A percentile compares a stretch with the other conserved stretches of the same genome.
Evolutionary conservation across 177 flowering plant species (phyloP).

Genomic region (Vitis hybrid): DNA sequence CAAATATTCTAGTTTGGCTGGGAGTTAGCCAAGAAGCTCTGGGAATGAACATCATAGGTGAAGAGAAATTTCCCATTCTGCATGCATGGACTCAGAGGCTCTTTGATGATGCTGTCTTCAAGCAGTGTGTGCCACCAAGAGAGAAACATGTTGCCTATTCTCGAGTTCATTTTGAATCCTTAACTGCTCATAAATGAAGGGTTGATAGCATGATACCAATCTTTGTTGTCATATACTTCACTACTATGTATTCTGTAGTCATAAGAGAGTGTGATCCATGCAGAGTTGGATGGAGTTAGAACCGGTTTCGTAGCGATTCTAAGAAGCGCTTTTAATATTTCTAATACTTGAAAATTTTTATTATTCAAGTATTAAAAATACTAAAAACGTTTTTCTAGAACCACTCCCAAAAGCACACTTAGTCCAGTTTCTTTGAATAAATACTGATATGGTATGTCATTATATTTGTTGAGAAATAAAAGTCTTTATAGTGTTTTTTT

Average conservation of each 20-base stretch:
- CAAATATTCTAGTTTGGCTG: slow-evolving; percentile 16
- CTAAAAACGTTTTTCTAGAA: no score
- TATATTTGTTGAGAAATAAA: no score
- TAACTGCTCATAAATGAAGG: neutral
- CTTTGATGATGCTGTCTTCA: no score
- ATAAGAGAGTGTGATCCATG: neutral
- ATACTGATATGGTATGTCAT: no score
- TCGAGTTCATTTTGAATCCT: neutral
- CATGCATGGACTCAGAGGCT: neutral
- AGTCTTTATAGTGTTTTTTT: no score
- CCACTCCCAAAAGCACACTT: no score
- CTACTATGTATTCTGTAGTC: no score
- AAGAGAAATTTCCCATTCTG: slow-evolving; percentile 1
- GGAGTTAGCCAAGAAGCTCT: slow-evolving; percentile 13
- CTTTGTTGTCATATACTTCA: neutral
- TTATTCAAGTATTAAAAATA: no score
- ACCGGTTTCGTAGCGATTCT: accelerated
- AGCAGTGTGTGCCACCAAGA: neutral
- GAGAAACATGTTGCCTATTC: neutral
- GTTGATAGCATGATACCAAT: neutral
- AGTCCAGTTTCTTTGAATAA: no score
- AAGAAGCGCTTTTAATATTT: no score
- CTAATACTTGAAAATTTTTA: no score
- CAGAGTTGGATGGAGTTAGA: no score
- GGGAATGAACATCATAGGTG: neutral